Base-by-base conservation (phyloP, 139 green algal species). In the Nannochloris sp. region DNA sequence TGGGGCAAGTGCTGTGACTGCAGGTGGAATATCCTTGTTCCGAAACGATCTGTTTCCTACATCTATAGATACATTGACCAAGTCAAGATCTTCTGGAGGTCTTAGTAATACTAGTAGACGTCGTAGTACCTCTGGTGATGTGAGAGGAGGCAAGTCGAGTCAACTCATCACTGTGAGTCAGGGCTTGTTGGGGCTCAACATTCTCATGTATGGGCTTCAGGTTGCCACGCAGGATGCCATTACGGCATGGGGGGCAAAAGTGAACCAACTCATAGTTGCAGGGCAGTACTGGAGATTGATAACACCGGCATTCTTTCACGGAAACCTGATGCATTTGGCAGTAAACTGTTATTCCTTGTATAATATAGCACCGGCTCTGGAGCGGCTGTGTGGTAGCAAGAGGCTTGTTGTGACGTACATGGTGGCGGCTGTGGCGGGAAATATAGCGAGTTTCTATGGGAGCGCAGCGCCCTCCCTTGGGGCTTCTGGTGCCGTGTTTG, bases 251-350 rank as follows among this genome's bases (percentile, higher is more conserved):
- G 60, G 60, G 5, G 25, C 62, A 37, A 75, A 95, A 82, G 58
- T 87, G 8, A 93, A 94, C 71, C 16, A 45, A 3, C 53, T 80
- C 2, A 91, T 95, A 49, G 25, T 69, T 3, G 46, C 49, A 14
- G 88, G 88, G 2, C 64, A 95, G 69, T 73, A 61, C 63, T 94
- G 78, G 74, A 75, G 88, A 0, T 71, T 95, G 6, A 14, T 94
- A 43, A 89, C 87, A 0, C 68, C 84, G 12, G 58, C 75, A 30
- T 82, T 91, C 43, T 66, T 94, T 62, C 88, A 95, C 64, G 82
- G 67, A 53, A 77, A 81, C 57, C 6, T 87, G 4, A n/a, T 86
- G 2, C 85, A 91, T 76, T 60, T 91, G 40, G 62, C 26, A 43
- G 70, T 86, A 33, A 87, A 85, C 66, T 68, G 25, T 14, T 73